Conservation (phyloP, 83 land plant species). For the Picea abies region DNA sequence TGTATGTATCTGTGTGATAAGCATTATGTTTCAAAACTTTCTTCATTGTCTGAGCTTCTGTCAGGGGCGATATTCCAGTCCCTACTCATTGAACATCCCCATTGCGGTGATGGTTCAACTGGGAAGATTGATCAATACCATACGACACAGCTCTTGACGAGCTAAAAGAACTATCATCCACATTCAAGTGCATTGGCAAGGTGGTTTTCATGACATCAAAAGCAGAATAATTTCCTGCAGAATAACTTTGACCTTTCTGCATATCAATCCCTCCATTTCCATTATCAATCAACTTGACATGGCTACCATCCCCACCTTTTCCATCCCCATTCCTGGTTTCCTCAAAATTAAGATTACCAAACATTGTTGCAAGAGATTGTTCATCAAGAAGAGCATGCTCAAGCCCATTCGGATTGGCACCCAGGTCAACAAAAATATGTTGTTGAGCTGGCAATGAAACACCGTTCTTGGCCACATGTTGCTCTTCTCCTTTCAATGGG, state of each 20-base stretch:
- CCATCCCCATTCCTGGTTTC: not conserved
- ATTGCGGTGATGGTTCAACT: not conserved
- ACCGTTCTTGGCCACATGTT: not conserved
- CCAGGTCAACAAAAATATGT: not conserved
- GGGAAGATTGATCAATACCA: not conserved
- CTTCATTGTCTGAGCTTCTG: too few relatives aligned
- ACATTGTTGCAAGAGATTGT: too few relatives aligned
- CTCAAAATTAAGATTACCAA: too few relatives aligned
- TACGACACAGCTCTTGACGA: not conserved
- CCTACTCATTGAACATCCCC: not conserved
- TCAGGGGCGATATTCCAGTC: too few relatives aligned
- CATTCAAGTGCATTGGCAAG: not conserved
- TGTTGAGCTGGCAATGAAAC: not conserved
- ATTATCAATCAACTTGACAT: not conserved
- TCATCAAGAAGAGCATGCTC: not conserved
- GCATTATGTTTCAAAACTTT: too few relatives aligned
- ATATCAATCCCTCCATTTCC: too few relatives aligned
- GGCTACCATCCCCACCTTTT: not conserved
- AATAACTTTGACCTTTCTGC: too few relatives aligned
- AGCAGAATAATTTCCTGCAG: too few relatives aligned
- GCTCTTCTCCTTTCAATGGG: slow-evolving; percentile 8
- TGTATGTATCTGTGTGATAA: slow-evolving; percentile 5
- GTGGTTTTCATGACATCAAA: not conserved
- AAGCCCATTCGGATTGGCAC: not conserved
- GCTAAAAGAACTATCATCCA: not conserved